Base-by-base conservation (phyloP, 768 basidiomycete species). In the Pleurotus salmoneostramineus region DNA sequence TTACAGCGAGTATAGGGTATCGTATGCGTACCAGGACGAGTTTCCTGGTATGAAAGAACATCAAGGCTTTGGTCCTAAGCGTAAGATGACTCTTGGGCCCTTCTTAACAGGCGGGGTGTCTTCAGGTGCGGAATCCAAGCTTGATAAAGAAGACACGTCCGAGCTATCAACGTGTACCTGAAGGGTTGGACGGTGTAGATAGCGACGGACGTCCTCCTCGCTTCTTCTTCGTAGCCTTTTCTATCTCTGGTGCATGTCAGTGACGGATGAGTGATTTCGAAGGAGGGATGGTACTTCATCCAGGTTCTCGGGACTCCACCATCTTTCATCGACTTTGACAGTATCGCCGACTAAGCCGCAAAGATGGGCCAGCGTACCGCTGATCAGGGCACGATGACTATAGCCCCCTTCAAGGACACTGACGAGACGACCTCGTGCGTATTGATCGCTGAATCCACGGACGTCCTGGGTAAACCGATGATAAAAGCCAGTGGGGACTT, bases 401-500 rank as follows among this genome's bases (percentile, higher is more conserved):
- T 98, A 98, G 1, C 95, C 96, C 0, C 96, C 96, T 72, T 99
- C 96, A 1, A 99, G 83, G 0, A 98, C 91, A 63, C 92, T 94
- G 43, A 98, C 78, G 4, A 96, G 64, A 43, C 85, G 80, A 0
- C 94, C 93, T 1, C 69, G 65, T 0, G 91, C 85, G 61, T 85
- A 85, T 46, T 69, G 62, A 31, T 88, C 80, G 5, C 89, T 87
- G 57, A 99, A 81, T 0, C 63, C 67, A 54, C 81, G 76, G 0
- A 84, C 83, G 63, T 96, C 93, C 3, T 72, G 77, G 0, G 93
- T 85, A 64, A 98, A 96, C 8, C 83, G 87, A 64, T 88, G 74
- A 69, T 90, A 98, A 71, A 97, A 97, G 0, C 85, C 84, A 0
- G 85, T 78, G 0, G 95, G 95, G 0, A 98, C 93, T 60, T 88